Conservation (phyloP, 768 basidiomycete genomes). For the Dioszegia hungarica region DNA sequence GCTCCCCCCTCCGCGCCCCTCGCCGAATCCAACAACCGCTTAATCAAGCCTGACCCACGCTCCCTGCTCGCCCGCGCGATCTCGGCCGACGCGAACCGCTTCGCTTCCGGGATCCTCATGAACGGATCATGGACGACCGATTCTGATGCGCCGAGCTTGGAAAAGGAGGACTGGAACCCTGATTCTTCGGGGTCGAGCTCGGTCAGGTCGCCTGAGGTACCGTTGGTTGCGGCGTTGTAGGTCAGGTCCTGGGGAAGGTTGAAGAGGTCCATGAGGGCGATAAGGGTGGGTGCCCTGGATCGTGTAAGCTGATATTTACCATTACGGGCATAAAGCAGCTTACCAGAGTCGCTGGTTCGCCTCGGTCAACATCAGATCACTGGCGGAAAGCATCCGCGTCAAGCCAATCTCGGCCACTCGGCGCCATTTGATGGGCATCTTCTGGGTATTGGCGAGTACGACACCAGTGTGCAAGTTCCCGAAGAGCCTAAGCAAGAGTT, state of each 20-base stretch:
- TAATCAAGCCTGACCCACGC: slow-evolving; percentile 36
- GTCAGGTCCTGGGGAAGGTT: slow-evolving; percentile 65
- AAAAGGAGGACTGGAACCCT: slow-evolving; percentile 92
- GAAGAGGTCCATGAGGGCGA: slow-evolving; percentile 70
- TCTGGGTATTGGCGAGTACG: slow-evolving; percentile 72
- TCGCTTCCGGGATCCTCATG: slow-evolving; percentile 46
- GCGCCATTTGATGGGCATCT: slow-evolving; percentile 73
- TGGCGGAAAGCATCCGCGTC: slow-evolving; percentile 71
- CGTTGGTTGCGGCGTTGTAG: slow-evolving; percentile 47
- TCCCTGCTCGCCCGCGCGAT: slow-evolving; percentile 29
- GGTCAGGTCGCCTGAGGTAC: slow-evolving; percentile 55
- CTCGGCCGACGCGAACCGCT: slow-evolving; percentile 37
- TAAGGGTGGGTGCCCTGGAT: slow-evolving; percentile 64
- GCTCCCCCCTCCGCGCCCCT: neutral
- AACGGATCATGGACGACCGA: slow-evolving; percentile 58
- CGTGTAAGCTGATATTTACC: neutral
- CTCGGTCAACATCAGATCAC: slow-evolving; percentile 63
- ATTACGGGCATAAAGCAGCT: slow-evolving; percentile 9
- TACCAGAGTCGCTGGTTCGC: slow-evolving; percentile 65
- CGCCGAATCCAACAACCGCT: neutral
- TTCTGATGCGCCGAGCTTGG: slow-evolving; percentile 79
- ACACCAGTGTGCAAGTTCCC: slow-evolving; percentile 71
- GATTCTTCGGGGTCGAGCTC: slow-evolving; percentile 87
- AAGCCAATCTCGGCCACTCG: slow-evolving; percentile 79
- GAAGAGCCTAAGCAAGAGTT: slow-evolving; percentile 62